Conservation (phyloP, 495 filamentous ascomycete genomes). For the Penicillium ucsense region DNA sequence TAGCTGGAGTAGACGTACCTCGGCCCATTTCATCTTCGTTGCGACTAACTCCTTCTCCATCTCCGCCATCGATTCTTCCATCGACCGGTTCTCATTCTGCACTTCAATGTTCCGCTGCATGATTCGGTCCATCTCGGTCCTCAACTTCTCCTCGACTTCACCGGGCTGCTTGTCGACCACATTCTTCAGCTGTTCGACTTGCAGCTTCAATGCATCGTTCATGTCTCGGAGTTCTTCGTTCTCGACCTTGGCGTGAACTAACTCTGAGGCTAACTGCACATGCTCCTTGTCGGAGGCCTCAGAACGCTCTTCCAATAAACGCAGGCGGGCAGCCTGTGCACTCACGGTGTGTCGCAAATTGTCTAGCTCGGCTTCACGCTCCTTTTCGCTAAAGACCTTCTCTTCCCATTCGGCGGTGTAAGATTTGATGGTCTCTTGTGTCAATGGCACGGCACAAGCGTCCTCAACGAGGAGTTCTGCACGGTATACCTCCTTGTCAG, state of each 20-base stretch:
- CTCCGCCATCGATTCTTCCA: slow-evolving; percentile 86
- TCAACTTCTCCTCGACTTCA: slow-evolving; percentile 76
- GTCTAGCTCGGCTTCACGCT: slow-evolving; percentile 78
- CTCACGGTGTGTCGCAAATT: slow-evolving; percentile 53
- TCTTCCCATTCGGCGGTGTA: slow-evolving; percentile 93
- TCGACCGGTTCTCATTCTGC: slow-evolving; percentile 78
- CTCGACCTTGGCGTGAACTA: slow-evolving; percentile 85
- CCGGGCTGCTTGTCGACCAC: slow-evolving; percentile 83
- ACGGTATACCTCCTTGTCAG: slow-evolving; percentile 91
- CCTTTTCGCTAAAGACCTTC: slow-evolving; percentile 63
- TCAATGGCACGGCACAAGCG: slow-evolving; percentile 82
- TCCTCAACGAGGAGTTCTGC: slow-evolving; percentile 90
- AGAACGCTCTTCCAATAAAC: slow-evolving; percentile 74
- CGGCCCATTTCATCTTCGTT: slow-evolving; percentile 90
- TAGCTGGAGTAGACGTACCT: slow-evolving; percentile 45
- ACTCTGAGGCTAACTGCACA: slow-evolving; percentile 78
- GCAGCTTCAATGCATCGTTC: slow-evolving; percentile 74
- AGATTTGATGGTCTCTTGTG: slow-evolving; percentile 61
- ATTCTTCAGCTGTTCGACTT: slow-evolving; percentile 70
- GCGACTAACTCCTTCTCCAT: slow-evolving; percentile 91
- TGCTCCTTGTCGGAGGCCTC: slow-evolving; percentile 90
- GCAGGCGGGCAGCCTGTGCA: slow-evolving; percentile 58
- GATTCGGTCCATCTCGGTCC: slow-evolving; percentile 80
- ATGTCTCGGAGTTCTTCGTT: slow-evolving; percentile 82
- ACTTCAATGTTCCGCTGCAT: slow-evolving; percentile 91